Base-by-base conservation (phyloP, 352 stramenopile genomes). In the Globisporangium viniferum region DNA sequence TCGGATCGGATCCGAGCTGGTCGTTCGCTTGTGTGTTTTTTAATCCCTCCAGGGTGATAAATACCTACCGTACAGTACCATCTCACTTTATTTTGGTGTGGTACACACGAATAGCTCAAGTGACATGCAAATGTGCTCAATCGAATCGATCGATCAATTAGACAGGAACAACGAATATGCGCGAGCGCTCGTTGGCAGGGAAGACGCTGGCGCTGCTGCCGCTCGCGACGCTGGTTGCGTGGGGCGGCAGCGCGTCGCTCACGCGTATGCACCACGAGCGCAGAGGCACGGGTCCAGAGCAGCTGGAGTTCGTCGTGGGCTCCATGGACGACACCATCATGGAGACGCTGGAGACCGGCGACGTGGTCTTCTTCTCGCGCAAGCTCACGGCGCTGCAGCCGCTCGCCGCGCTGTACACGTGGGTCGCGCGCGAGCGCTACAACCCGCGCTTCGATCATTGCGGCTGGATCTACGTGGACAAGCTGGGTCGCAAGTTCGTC, bases 311-410 rank as follows among this genome's bases (percentile, higher is more conserved):
- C 68, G 66, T 88, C 22, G 67, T 85, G 7, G 88, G 88, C 35
- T 94, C 86, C 35, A 93, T 95, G 82, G 85, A 95, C 71, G 88
- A 95, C 75, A 88, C 78, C 61, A 90, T 95, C 61, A 89, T 90
- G 81, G 88, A 95, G 72, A 91, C 86, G 61, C 82, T 95, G 51
- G 82, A 94, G 68, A 95, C 88, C 33, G 88, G 88, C 51, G 88
- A 95, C 60, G 64, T 95, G 33, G 63, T 95, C 57, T 82, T 92
- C 62, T 95, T 95, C 69, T 77, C 79, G 66, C 86, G 87, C 64
- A 84, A 90, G 36, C 78, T 93, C 58, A 81, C 80, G 36, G 79
- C 83, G 41, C 71, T 94, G 74, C 86, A 89, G 77, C 86, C 86
- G 64, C 71, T 90, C 48, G 80, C 79, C 15, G 86, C 86, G 58